These are phyloP conservation scores for Pichia exigua DNA, from an alignment of 805 yeast genomes.

Conservation along the genomic window DNA sequence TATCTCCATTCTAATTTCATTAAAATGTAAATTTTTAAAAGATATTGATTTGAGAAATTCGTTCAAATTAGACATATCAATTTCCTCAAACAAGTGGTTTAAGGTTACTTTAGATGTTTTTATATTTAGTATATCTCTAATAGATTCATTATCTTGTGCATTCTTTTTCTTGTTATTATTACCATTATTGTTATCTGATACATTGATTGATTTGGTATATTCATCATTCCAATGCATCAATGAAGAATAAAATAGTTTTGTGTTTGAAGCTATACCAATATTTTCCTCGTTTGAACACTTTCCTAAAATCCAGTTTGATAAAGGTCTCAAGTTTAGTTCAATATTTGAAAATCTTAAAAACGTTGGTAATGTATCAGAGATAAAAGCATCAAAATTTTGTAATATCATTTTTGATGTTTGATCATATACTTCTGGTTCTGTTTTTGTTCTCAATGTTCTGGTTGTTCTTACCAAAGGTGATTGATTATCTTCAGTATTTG, in stretches of 20 bases:
- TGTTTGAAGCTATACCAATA: background rate
- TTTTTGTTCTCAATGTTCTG: slow-evolving; percentile 14
- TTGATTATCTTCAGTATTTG: slow-evolving; percentile 3
- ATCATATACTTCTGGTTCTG: slow-evolving; percentile 12
- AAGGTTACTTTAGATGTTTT: slow-evolving; percentile 8
- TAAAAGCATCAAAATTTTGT: slow-evolving; percentile 5
- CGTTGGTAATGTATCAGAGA: slow-evolving; percentile 11
- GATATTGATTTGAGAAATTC: slow-evolving; percentile 16
- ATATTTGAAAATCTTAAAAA: slow-evolving; percentile 26
- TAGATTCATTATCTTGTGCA: slow-evolving; percentile 16
- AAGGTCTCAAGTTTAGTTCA: slow-evolving; percentile 34
- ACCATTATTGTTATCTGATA: slow-evolving; percentile 17
- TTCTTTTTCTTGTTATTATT: slow-evolving; percentile 11
- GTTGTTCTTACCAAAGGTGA: slow-evolving; percentile 10
- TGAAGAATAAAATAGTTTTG: background rate
- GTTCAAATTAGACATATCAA: slow-evolving; percentile 16
- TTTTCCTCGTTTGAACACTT: background rate
- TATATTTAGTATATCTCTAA: slow-evolving; percentile 25
- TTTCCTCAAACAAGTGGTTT: slow-evolving; percentile 11
- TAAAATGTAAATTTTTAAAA: slow-evolving; percentile 17
- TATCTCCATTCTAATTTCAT: slow-evolving; percentile 22
- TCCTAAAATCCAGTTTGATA: slow-evolving; percentile 28
- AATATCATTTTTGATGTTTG: background rate
- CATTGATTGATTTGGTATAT: background rate
- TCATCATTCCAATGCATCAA: background rate